Evolutionary conservation across 768 basidiomycete species (phyloP).

Genomic region (Hericium erinaceus): DNA sequence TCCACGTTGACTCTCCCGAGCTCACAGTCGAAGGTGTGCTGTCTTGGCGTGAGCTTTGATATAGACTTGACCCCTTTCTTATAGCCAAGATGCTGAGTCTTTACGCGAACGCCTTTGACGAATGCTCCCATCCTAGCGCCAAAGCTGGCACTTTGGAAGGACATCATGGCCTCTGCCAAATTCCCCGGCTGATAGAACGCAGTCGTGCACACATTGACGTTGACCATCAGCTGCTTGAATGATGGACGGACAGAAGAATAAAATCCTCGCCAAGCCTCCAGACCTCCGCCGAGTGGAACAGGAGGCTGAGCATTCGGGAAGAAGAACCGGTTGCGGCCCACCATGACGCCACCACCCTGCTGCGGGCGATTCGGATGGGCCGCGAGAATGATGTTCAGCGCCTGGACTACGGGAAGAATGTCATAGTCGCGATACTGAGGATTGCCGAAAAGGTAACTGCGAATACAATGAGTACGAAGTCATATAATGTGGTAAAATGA

Average conservation of each 20-base stretch:
- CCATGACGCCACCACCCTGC: conserved; percentile 35
- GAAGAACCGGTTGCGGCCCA: conserved; percentile 46
- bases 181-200: conserved; percentile 37
- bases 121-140: conserved; percentile 55
- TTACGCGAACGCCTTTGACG: conserved; percentile 55
- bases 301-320: conserved; percentile 27
- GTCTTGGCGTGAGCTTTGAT: conserved; percentile 28
- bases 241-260: conserved; percentile 31
- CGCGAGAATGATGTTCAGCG: conserved; percentile 41
- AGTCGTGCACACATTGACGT: conserved; percentile 44
- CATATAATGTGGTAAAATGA: conserved; percentile 1
- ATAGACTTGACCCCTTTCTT: conserved; percentile 61
- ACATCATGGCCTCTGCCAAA: conserved; percentile 32
- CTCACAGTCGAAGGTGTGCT: conserved; percentile 33
- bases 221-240: conserved; percentile 40
- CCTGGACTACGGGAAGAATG: conserved; percentile 36
- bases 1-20: conserved; percentile 33
- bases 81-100: conserved; percentile 63
- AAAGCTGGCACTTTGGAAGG: conserved; percentile 39
- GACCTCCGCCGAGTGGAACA: conserved; percentile 38
- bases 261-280: conserved; percentile 49
- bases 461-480: conserved; percentile 3
- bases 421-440: conserved; percentile 34
- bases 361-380: conserved; percentile 30
- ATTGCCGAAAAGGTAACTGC: conserved; percentile 38